These are phyloP conservation scores for Lophium mytilinum DNA, from an alignment of 495 filamentous ascomycete genomes.

Conservation along the genomic window DNA sequence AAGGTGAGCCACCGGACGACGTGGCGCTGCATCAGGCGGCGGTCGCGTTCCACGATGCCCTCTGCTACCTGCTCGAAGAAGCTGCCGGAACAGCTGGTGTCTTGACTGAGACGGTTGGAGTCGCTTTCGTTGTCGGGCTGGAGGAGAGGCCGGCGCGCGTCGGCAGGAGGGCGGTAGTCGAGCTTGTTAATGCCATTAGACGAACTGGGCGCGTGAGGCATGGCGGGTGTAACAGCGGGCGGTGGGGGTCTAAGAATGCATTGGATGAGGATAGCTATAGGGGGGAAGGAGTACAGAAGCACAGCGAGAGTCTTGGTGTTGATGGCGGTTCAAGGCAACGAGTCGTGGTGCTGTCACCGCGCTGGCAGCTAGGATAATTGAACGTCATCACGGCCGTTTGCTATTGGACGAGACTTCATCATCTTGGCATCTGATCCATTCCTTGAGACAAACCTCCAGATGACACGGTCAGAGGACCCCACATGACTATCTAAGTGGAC, in stretches of 20 bases:
- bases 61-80: constrained; percentile 55
- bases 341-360: constrained; percentile 3
- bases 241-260: background rate
- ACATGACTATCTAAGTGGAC: no score
- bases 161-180: constrained; percentile 48
- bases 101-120: constrained; percentile 22
- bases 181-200: constrained; percentile 45
- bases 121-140: constrained; percentile 31
- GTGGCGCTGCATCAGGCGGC: constrained; percentile 43
- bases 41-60: constrained; percentile 51
- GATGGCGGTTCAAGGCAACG: background rate
- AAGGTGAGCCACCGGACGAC: constrained; percentile 49
- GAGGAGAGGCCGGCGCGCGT: constrained; percentile 36
- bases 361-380: constrained; percentile 2
- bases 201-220: background rate
- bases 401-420: no score
- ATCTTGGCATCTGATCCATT: no score
- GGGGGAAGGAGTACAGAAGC: background rate
- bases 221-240: background rate
- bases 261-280: background rate
- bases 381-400: no score
- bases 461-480: no score
- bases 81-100: constrained; percentile 44
- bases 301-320: background rate
- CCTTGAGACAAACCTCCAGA: no score